phyloP scores from a whole-genome alignment of 2,329 filamentous ascomycete species.

The Thelonectria olida region DNA sequence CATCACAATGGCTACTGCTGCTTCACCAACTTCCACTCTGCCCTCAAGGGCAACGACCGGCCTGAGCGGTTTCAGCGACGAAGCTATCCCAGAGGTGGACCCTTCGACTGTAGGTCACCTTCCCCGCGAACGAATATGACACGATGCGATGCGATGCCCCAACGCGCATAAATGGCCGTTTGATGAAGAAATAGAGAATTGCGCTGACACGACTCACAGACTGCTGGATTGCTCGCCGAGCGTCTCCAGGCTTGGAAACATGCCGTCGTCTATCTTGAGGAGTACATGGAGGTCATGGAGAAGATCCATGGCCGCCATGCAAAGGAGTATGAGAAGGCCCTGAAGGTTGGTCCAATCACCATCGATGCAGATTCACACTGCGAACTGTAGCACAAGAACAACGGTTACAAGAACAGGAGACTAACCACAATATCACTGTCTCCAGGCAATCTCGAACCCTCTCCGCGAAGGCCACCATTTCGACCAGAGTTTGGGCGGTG shows the following conservation, averaged over 20 bases:
- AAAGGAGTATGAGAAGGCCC: slow-evolving; percentile 93
- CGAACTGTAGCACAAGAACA: background rate
- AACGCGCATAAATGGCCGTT: background rate
- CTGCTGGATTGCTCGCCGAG: slow-evolving; percentile 83
- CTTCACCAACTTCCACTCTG: slow-evolving; percentile 46
- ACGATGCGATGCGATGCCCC: slow-evolving; percentile 5
- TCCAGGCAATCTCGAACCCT: slow-evolving; percentile 82
- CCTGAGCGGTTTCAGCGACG: slow-evolving; percentile 60
- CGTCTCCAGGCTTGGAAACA: slow-evolving; percentile 96
- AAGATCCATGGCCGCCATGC: slow-evolving; percentile 85
- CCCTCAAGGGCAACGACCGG: slow-evolving; percentile 59
- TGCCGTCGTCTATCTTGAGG: slow-evolving; percentile 88
- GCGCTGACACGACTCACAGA: slow-evolving; percentile 55
- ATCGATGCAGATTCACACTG: background rate
- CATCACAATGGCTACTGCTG: slow-evolving; percentile 38
- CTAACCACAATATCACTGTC: slow-evolving; percentile 2
- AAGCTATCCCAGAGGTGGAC: slow-evolving; percentile 67
- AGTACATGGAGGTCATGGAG: slow-evolving; percentile 86
- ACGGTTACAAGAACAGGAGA: no score
- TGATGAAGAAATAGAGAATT: background rate
- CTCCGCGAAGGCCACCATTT: slow-evolving; percentile 93
- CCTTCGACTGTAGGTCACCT: slow-evolving; percentile 61
- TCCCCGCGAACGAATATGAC: background rate
- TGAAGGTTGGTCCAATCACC: slow-evolving; percentile 69
- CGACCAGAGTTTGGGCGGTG: slow-evolving; percentile 85